A percentile compares a stretch with the other conserved stretches of the same genome.
phyloP scores from a whole-genome alignment of 805 yeast species.

The Candida cerambycidarum region DNA sequence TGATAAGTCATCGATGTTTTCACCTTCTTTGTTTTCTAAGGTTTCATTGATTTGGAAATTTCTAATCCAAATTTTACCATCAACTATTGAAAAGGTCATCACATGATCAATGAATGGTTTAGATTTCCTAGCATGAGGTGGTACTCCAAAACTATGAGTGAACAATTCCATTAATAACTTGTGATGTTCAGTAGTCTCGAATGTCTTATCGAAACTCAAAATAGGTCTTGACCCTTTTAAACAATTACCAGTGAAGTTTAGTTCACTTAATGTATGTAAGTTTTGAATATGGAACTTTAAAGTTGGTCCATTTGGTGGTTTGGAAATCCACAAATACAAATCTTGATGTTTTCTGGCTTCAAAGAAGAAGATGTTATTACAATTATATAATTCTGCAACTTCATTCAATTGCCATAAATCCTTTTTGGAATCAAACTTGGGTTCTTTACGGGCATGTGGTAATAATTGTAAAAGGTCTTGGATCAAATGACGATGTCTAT shows the following conservation, averaged over 20 bases:
- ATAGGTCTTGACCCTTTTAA: constrained; percentile 93
- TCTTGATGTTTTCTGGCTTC: constrained; percentile 97
- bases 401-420: constrained; percentile 87
- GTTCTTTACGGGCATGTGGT: constrained; percentile 96
- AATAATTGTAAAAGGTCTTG: constrained; percentile 73
- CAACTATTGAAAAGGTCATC: constrained; percentile 88
- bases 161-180: constrained; percentile 70
- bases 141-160: constrained; percentile 75
- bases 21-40: constrained; percentile 56
- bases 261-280: constrained; percentile 92
- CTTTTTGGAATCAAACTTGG: constrained; percentile 91
- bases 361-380: constrained; percentile 91
- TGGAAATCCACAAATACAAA: constrained; percentile 89
- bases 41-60: constrained; percentile 83
- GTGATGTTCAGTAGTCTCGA: constrained; percentile 63
- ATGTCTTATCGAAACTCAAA: constrained; percentile 80
- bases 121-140: constrained; percentile 86
- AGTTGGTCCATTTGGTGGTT: constrained; percentile 98
- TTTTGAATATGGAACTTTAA: constrained; percentile 91
- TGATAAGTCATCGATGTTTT: constrained; percentile 57
- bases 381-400: constrained; percentile 94
- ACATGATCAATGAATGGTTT: constrained; percentile 97
- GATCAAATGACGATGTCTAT: constrained; percentile 92
- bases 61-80: constrained; percentile 92
- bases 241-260: constrained; percentile 95